A percentile compares a stretch with the other conserved stretches of the same genome.
Evolutionary conservation across 2,329 filamentous ascomycete genomes (phyloP).

Genomic region (Neophaeococcomyces mojaviensis): DNA sequence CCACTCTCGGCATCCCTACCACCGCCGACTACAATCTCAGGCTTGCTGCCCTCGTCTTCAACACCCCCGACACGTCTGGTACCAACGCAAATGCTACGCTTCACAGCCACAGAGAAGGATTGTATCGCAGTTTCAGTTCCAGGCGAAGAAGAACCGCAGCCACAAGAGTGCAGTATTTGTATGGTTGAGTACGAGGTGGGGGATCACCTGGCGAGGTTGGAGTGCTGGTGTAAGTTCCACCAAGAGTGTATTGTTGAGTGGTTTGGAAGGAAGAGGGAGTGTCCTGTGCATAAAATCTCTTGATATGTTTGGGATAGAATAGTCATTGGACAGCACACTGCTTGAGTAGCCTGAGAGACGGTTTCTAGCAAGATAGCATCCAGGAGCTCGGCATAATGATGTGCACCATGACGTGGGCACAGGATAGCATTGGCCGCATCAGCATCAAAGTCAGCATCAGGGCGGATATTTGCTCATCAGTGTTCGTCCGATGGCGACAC

Average conservation of each 20-base stretch:
- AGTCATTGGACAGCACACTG: neutral
- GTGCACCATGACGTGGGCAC: too few species aligned
- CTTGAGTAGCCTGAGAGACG: too few species aligned
- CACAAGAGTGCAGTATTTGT: conserved; percentile 56
- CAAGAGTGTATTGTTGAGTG: conserved; percentile 53
- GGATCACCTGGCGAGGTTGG: conserved; percentile 51
- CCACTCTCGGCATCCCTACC: conserved; percentile 11
- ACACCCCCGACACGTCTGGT: conserved; percentile 20
- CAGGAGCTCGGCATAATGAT: too few species aligned
- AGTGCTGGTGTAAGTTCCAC: conserved; percentile 60
- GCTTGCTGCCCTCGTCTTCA: conserved; percentile 10
- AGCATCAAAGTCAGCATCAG: too few species aligned
- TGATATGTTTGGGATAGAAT: conserved; percentile 8
- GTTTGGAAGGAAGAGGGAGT: conserved; percentile 53
- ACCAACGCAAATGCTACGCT: conserved; percentile 36
- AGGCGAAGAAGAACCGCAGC: conserved; percentile 34
- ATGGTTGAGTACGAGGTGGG: conserved; percentile 58
- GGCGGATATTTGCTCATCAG: too few species aligned
- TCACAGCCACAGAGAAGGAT: conserved; percentile 57
- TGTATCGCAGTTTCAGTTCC: conserved; percentile 39
- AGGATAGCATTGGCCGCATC: too few species aligned
- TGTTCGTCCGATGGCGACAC: too few species aligned
- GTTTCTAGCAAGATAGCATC: too few species aligned
- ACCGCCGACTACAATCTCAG: neutral
- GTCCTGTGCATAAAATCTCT: conserved; percentile 51